Evolutionary conservation across 2,329 filamentous ascomycete genomes (phyloP).

Genomic region (Arachnomyces sp.): DNA sequence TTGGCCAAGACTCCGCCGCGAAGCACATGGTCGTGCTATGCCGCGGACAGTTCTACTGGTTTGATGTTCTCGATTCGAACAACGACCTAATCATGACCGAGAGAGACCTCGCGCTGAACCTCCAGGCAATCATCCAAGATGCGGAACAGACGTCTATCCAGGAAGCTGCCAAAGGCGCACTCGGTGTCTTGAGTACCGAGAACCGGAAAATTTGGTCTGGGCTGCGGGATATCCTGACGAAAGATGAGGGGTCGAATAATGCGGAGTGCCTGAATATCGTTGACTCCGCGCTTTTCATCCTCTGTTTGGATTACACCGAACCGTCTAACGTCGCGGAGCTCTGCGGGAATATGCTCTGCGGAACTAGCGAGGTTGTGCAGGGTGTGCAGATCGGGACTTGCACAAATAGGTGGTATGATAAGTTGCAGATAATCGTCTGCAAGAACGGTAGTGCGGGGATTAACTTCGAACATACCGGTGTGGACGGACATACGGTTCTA

Average conservation of each 20-base stretch:
- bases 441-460: slow-evolving; percentile 97
- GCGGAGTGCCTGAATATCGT: slow-evolving; percentile 93
- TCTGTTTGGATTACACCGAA: slow-evolving; percentile 89
- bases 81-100: slow-evolving; percentile 96
- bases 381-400: slow-evolving; percentile 96
- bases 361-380: slow-evolving; percentile 81
- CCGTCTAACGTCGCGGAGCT: slow-evolving; percentile 70
- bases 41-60: slow-evolving; percentile 97
- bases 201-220: slow-evolving; percentile 96
- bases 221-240: slow-evolving; percentile 75
- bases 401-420: slow-evolving; percentile 98
- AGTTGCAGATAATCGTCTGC: slow-evolving; percentile 97
- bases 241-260: slow-evolving; percentile 84
- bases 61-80: slow-evolving; percentile 91
- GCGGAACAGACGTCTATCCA: slow-evolving; percentile 82
- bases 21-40: slow-evolving; percentile 91
- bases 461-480: slow-evolving; percentile 98
- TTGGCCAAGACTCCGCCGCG: slow-evolving; percentile 86
- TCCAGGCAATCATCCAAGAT: slow-evolving; percentile 87
- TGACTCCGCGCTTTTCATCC: slow-evolving; percentile 83
- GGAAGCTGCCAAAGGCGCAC: slow-evolving; percentile 86
- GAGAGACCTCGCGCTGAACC: slow-evolving; percentile 81
- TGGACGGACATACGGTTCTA: slow-evolving; percentile 93
- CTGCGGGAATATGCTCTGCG: slow-evolving; percentile 98
- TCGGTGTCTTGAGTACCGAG: slow-evolving; percentile 91